A percentile compares a stretch with the other conserved stretches of the same genome.
Evolutionary conservation across 495 filamentous ascomycete genomes (phyloP).

Genomic region (Hyaloscypha variabilis): DNA sequence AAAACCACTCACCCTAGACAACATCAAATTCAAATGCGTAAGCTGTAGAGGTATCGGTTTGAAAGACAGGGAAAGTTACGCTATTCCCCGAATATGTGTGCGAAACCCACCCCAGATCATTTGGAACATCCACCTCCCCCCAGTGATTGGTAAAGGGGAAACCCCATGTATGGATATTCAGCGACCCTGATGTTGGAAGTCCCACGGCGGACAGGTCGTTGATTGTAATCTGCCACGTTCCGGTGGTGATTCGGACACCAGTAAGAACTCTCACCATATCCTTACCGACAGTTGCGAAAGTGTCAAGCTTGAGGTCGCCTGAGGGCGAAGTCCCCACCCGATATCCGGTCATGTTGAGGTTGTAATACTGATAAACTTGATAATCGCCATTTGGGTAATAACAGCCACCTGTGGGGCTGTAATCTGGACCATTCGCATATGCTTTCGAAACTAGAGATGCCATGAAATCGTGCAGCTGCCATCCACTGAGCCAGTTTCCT

Average conservation of each 20-base stretch:
- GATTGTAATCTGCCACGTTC: conserved; percentile 40
- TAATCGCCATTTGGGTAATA: conserved; percentile 35
- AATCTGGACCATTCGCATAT: conserved; percentile 28
- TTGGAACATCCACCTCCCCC: conserved; percentile 37
- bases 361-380: conserved; percentile 50
- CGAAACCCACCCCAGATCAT: conserved; percentile 34
- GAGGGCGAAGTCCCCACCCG: conserved; percentile 37
- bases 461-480: conserved; percentile 41
- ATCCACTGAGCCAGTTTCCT: conserved; percentile 43
- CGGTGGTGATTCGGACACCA: conserved; percentile 34
- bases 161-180: conserved; percentile 39
- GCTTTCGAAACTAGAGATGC: conserved; percentile 38
- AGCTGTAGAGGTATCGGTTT: conserved; percentile 37
- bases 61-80: conserved; percentile 40
- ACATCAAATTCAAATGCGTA: conserved; percentile 40
- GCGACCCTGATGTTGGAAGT: conserved; percentile 33
- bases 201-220: conserved; percentile 35
- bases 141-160: conserved; percentile 28
- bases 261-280: conserved; percentile 37
- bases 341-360: conserved; percentile 40
- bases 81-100: conserved; percentile 37
- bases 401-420: conserved; percentile 22
- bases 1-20: no score
- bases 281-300: conserved; percentile 35
- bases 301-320: conserved; percentile 39